Evolutionary conservation across 176 grass and related monocot species (phyloP).

Genomic region (Raddia distichophylla): DNA sequence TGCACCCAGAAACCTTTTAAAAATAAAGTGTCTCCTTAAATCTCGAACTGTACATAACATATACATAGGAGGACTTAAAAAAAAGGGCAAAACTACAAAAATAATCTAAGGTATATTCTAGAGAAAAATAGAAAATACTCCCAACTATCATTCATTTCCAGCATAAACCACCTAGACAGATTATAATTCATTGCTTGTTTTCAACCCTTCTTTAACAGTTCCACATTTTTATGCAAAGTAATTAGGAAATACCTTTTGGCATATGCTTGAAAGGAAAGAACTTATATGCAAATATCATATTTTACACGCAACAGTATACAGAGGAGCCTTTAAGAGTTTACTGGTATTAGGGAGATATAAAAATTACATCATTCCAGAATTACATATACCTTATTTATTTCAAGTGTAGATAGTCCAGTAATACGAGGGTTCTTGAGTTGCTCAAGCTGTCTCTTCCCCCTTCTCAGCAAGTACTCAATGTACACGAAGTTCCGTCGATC

Average conservation of each 20-base stretch:
- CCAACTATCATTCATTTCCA: neutral
- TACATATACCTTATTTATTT: conserved; percentile 53
- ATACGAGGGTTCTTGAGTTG: conserved; percentile 92
- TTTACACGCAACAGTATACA: neutral
- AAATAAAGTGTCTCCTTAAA: neutral
- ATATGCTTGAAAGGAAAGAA: conserved; percentile 15
- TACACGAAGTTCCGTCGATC: conserved; percentile 89
- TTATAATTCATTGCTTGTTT: conserved; percentile 4
- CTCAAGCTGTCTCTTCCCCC: conserved; percentile 85
- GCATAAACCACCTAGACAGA: neutral
- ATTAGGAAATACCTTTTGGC: neutral
- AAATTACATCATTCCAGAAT: neutral
- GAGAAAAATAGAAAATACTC: neutral
- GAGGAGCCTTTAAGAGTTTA: neutral
- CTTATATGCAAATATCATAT: neutral
- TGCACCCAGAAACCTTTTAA: neutral
- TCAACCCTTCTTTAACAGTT: neutral
- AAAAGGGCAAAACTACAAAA: neutral
- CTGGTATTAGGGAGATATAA: neutral
- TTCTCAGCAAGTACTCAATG: conserved; percentile 90
- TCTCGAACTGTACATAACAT: neutral
- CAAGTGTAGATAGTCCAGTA: conserved; percentile 60
- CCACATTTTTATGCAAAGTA: conserved; percentile 1
- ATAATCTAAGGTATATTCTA: neutral
- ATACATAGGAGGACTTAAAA: neutral